A percentile compares a stretch with the other conserved stretches of the same genome.
phyloP scores from a whole-genome alignment of 2,329 filamentous ascomycete genomes.

The Microdochium paspali region DNA sequence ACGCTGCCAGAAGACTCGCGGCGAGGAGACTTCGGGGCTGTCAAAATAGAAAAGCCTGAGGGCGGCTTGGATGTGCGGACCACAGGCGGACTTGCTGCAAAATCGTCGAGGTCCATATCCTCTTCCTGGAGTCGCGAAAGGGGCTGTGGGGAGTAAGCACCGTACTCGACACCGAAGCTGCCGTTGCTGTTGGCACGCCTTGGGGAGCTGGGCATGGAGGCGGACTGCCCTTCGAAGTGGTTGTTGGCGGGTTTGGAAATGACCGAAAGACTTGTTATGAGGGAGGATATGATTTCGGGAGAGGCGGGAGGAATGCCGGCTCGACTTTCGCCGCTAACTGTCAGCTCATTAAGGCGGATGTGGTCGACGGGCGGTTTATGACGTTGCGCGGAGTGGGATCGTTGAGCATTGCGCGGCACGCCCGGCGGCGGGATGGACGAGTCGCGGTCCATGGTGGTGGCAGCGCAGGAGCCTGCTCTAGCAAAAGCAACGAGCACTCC shows the following conservation, averaged over 20 bases:
- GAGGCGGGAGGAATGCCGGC: conserved; percentile 36
- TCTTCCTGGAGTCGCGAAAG: conserved; percentile 39
- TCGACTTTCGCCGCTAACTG: conserved; percentile 10
- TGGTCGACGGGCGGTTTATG: conserved; percentile 20
- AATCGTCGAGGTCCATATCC: conserved; percentile 43
- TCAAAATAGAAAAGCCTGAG: conserved; percentile 63
- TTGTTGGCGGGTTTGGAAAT: conserved; percentile 58
- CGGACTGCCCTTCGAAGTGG: conserved; percentile 54
- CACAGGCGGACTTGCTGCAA: conserved; percentile 58
- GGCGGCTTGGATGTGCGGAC: conserved; percentile 76
- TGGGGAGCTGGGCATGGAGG: conserved; percentile 28
- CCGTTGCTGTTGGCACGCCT: conserved; percentile 20
- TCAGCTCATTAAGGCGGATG: conserved; percentile 13
- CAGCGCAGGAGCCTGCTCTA: conserved; percentile 5
- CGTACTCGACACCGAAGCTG: conserved; percentile 66
- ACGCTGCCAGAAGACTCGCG: conserved; percentile 41
- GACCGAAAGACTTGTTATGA: conserved; percentile 61
- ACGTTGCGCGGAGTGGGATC: conserved; percentile 18
- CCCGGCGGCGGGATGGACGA: conserved; percentile 6
- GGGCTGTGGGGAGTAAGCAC: conserved; percentile 46
- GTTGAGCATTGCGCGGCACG: conserved; percentile 17
- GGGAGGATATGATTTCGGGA: conserved; percentile 60
- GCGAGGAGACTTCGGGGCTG: conserved; percentile 46
- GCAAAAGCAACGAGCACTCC: background rate
- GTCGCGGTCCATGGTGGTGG: conserved; percentile 11